These are phyloP conservation scores for Fusarium sp. DNA, from an alignment of 2,329 filamentous ascomycete genomes.

Conservation along the genomic window DNA sequence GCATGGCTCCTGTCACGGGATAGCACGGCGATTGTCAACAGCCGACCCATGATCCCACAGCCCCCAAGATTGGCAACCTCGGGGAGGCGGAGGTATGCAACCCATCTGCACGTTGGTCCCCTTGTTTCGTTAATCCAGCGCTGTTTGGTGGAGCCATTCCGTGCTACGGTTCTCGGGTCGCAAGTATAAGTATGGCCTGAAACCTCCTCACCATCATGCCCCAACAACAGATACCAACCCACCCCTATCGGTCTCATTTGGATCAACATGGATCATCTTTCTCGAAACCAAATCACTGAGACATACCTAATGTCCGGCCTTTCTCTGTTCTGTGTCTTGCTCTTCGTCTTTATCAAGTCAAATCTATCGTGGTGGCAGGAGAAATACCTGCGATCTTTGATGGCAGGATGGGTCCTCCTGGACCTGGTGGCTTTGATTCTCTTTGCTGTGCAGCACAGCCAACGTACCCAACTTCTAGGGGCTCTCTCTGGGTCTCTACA, in stretches of 20 bases:
- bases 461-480: not conserved
- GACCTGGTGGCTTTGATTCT: slow-evolving; percentile 2
- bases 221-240: not conserved
- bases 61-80: slow-evolving; percentile 19
- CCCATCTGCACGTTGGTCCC: slow-evolving; percentile 20
- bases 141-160: slow-evolving; percentile 19
- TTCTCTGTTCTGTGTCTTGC: slow-evolving; percentile 5
- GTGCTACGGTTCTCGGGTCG: slow-evolving; percentile 1
- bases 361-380: not conserved
- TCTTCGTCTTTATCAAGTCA: slow-evolving; percentile 4
- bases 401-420: not conserved
- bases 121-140: slow-evolving; percentile 30
- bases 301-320: not conserved
- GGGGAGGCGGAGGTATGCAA: slow-evolving; percentile 14
- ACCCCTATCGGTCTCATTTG: not conserved
- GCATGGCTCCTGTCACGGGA: slow-evolving; percentile 13
- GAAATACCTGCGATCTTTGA: not conserved
- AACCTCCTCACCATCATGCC: slow-evolving; percentile 10
- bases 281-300: not conserved
- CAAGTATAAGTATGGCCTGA: slow-evolving; percentile 21
- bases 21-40: slow-evolving; percentile 12
- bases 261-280: not conserved
- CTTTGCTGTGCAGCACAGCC: not conserved
- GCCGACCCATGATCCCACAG: slow-evolving; percentile 9
- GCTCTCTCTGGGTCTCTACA: slow-evolving; percentile 3